Evolutionary conservation across 108 stramenopile genomes (phyloP).

Genomic region (Mayamaea pseudoterrestris): DNA sequence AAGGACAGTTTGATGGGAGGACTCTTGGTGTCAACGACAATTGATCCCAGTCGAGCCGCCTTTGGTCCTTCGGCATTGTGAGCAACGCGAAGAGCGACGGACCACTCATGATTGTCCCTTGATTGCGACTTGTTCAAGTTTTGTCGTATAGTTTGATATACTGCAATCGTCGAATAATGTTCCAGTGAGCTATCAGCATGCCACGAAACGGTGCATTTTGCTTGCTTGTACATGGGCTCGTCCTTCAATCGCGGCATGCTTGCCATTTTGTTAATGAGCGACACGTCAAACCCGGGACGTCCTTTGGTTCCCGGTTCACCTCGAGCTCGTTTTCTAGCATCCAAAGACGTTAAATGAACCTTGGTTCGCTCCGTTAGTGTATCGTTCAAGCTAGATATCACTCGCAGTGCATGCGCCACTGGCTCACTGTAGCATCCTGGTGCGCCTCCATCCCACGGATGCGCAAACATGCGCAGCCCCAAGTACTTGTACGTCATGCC

Average conservation of each 20-base stretch:
- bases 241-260: not conserved
- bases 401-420: conserved; percentile 3
- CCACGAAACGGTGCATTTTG: conserved; percentile 66
- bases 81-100: conserved; percentile 36
- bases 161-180: conserved; percentile 66
- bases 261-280: conserved; percentile 72
- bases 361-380: conserved; percentile 22
- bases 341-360: conserved; percentile 20
- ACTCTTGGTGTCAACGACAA: conserved; percentile 13
- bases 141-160: conserved; percentile 37
- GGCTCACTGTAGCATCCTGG: too few relatives aligned
- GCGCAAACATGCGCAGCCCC: conserved; percentile 78
- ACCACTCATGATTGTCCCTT: conserved; percentile 23
- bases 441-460: conserved; percentile 41
- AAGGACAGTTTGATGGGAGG: conserved; percentile 31
- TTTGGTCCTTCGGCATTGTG: conserved; percentile 35
- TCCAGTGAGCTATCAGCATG: conserved; percentile 80
- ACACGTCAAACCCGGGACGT: conserved; percentile 38
- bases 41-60: conserved; percentile 16
- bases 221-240: conserved; percentile 7
- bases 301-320: conserved; percentile 15
- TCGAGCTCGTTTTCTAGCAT: conserved; percentile 13
- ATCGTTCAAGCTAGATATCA: conserved; percentile 14
- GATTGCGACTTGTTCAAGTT: not conserved
- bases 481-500: conserved; percentile 86